A percentile compares a stretch with the other conserved stretches of the same genome.
Conservation (phyloP, 139 green algal species). For the Zygnema circumcarinatum region DNA sequence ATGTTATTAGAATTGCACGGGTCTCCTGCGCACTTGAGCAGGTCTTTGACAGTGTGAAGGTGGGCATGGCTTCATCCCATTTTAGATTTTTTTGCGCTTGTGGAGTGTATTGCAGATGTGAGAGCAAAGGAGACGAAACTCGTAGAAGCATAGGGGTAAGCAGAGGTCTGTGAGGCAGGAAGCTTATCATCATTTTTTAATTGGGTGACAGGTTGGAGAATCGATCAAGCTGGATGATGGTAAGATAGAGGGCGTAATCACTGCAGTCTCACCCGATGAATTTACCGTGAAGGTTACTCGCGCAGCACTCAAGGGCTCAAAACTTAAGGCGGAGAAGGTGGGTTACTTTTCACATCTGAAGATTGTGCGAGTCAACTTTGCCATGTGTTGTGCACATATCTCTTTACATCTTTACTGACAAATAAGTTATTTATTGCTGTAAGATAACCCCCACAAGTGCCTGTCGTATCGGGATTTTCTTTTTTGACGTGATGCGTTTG, state of each 20-base stretch:
- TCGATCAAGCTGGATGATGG: conserved; percentile 59
- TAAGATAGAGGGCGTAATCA: conserved; percentile 53
- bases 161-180: neutral
- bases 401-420: too few relatives aligned
- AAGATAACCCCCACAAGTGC: too few relatives aligned
- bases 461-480: too few relatives aligned
- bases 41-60: conserved; percentile 39
- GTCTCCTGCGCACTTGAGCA: conserved; percentile 28
- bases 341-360: too few relatives aligned
- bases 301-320: conserved; percentile 26
- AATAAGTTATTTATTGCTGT: too few relatives aligned
- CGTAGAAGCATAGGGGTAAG: neutral
- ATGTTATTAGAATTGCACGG: neutral
- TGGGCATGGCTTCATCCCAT: too few relatives aligned
- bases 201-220: conserved; percentile 32
- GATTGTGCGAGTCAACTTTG: too few relatives aligned
- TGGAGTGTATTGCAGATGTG: too few relatives aligned
- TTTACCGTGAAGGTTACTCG: conserved; percentile 14
- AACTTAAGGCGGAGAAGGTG: conserved; percentile 54
- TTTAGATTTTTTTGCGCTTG: too few relatives aligned
- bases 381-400: neutral
- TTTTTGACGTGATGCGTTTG: too few relatives aligned
- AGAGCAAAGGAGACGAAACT: neutral
- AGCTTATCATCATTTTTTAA: neutral
- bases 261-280: conserved; percentile 8